Percentiles rank a stretch among this genome's conserved stretches.
phyloP scores from a whole-genome alignment of 2,329 filamentous ascomycete genomes.

The Talaromyces atroroseus region DNA sequence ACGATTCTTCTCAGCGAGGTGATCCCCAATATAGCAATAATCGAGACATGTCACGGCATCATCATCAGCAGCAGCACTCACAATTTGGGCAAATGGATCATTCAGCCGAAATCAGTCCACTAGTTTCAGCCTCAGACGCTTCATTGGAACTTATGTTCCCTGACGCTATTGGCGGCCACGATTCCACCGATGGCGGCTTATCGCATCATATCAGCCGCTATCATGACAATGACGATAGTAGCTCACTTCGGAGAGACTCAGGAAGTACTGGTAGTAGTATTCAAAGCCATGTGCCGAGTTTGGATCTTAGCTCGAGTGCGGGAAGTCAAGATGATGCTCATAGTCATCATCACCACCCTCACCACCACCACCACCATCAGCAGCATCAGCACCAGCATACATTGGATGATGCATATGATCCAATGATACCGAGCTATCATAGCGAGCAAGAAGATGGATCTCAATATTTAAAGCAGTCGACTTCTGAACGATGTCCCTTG shows the following conservation, averaged over 20 bases:
- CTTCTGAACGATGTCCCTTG: constrained; percentile 22
- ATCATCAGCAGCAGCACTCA: constrained; percentile 20
- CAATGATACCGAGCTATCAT: constrained; percentile 26
- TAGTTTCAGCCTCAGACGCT: constrained; percentile 33
- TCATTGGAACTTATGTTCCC: constrained; percentile 35
- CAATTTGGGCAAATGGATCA: constrained; percentile 32
- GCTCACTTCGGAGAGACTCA: constrained; percentile 21
- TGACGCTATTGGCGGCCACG: constrained; percentile 37
- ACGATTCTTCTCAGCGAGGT: constrained; percentile 29
- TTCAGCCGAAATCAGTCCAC: constrained; percentile 34
- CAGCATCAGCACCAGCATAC: constrained; percentile 13
- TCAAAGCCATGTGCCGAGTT: constrained; percentile 23
- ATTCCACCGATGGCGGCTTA: constrained; percentile 30
- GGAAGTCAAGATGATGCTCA: constrained; percentile 22
- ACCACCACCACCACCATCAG: constrained; percentile 9
- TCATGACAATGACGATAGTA: constrained; percentile 24
- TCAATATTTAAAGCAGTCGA: constrained; percentile 24
- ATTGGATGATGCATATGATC: constrained; percentile 27
- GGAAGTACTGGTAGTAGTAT: constrained; percentile 17
- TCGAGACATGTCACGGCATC: constrained; percentile 15
- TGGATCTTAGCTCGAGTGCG: constrained; percentile 22
- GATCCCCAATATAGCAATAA: constrained; percentile 27
- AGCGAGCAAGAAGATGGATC: constrained; percentile 22
- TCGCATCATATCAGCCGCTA: constrained; percentile 20
- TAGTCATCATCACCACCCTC: constrained; percentile 2